Base-by-base conservation (phyloP, 164 flowering plant species). In the Chimonanthus salicifolius region DNA sequence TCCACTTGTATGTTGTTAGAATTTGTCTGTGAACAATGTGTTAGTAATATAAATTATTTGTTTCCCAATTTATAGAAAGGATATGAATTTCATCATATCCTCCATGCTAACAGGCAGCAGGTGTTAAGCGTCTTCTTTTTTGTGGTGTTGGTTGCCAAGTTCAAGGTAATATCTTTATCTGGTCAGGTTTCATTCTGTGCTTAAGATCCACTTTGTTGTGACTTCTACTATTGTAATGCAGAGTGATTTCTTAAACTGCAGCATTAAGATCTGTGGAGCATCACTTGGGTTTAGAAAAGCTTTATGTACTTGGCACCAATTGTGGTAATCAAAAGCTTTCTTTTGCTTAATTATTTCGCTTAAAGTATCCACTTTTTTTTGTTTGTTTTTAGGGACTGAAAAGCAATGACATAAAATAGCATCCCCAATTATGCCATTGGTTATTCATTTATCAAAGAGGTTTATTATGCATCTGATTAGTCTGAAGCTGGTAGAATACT, bases 121-220 rank as follows among this genome's bases (percentile, higher is more conserved):
- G 97, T 16, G 97, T 94, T 7, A 94, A 94, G 75, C 92, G 96
- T 76, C 95, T 94, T 79, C 95, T 94, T 73, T 92, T 94, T 78
- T 94, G 99, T 85, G 99, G 99, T 70, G 99, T 94, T 74, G 99
- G 97, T 72, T 94, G 99, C 85, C 97, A 94, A 86, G 97, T 91
- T 75, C 97, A 94, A 88, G 97, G 99, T 94, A 79, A 73, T 72
- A 15, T 68, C 47, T 72, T 9, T 48, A 5, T 70, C 66, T 67
- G 62, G 58, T 65, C 58, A 74, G 60, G 60, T 54, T 3, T 33
- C 47, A 4, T 9, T 74, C 15, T 20, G 43, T 68, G 67, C 71
- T 54, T 5, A 44, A 73, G 58, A 4, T 62, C 73, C 75, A 68
- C 84, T 60, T 79, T 72, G 54, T 81, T 78, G 75, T 90, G 92